Evolutionary conservation across 805 yeast species (phyloP).

Genomic region (Grigorovia yakushimaensis): DNA sequence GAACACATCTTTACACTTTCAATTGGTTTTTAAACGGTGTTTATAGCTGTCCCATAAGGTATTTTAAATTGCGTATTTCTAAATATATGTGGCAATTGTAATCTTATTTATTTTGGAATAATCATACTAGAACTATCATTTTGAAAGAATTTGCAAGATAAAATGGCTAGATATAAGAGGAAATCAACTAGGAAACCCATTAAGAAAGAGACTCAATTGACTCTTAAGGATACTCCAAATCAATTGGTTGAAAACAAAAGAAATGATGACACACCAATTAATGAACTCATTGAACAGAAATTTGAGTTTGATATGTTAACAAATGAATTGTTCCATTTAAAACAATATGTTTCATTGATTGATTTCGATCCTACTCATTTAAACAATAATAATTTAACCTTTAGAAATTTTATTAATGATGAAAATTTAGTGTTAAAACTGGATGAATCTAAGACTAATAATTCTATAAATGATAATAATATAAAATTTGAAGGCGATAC

Average conservation of each 20-base stretch:
- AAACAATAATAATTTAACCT: conserved; percentile 29
- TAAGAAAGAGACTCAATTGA: background rate
- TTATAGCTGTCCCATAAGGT: background rate
- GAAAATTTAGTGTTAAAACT: conserved; percentile 8
- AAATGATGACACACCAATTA: conserved; percentile 1
- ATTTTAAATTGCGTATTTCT: background rate
- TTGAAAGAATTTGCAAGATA: background rate
- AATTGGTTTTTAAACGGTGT: background rate
- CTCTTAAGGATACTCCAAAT: background rate
- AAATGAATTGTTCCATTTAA: conserved; percentile 55
- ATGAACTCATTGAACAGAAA: conserved; percentile 35
- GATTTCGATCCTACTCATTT: conserved; percentile 46
- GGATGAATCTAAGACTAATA: conserved; percentile 5
- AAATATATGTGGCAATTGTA: background rate
- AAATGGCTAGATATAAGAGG: conserved; percentile 3
- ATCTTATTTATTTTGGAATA: background rate
- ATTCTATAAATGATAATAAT: background rate
- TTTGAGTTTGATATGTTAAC: conserved; percentile 39
- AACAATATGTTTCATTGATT: conserved; percentile 49
- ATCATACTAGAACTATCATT: background rate
- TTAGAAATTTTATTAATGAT: conserved; percentile 26
- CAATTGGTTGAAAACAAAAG: background rate
- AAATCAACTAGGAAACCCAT: background rate
- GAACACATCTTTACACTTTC: background rate
- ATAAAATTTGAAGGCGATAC: background rate